phyloP scores from a whole-genome alignment of 208 protist genomes.

The Leishmania turanica region DNA sequence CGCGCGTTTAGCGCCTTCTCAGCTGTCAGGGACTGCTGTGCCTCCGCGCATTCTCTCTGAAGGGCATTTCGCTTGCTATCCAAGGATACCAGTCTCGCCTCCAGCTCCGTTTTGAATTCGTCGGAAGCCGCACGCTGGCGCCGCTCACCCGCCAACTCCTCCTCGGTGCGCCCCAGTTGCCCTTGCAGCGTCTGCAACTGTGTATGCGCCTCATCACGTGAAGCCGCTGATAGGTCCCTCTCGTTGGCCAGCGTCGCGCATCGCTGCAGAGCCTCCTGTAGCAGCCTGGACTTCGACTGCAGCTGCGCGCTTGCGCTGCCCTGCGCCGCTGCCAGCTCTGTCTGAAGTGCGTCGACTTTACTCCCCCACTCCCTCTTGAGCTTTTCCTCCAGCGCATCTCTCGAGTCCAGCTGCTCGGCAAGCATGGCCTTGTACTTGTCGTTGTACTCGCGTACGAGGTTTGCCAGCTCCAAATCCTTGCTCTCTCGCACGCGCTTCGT shows the following conservation, averaged over 20 bases:
- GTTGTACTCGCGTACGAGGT: conserved; percentile 92
- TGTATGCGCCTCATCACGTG: conserved; percentile 12
- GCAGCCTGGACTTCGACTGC: conserved; percentile 22
- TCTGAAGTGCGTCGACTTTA: conserved; percentile 38
- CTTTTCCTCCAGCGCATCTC: conserved; percentile 67
- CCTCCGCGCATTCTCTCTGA: conserved; percentile 2
- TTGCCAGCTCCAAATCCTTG: conserved; percentile 75
- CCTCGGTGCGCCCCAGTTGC: conserved; percentile 11
- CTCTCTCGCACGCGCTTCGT: conserved; percentile 33
- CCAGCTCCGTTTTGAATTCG: conserved; percentile 8
- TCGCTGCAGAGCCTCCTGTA: conserved; percentile 36
- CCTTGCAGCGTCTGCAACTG: conserved; percentile 23
- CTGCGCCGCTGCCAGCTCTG: conserved; percentile 32
- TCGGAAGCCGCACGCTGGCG: conserved; percentile 3
- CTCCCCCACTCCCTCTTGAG: conserved; percentile 49
- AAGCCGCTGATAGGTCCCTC: conserved; percentile 11
- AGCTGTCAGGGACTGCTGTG: conserved; percentile 11
- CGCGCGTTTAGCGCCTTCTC: conserved; percentile 20
- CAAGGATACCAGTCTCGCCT: conserved; percentile 18
- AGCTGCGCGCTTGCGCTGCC: conserved; percentile 23
- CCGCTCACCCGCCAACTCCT: conserved; percentile 21
- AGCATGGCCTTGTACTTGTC: conserved; percentile 94
- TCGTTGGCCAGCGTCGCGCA: conserved; percentile 39
- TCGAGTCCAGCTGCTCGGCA: conserved; percentile 83
- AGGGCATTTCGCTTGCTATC: conserved; percentile 13